Percentiles rank a stretch among this genome's conserved stretches.
Evolutionary conservation across 768 basidiomycete genomes (phyloP).

Genomic region (Russula compacta): DNA sequence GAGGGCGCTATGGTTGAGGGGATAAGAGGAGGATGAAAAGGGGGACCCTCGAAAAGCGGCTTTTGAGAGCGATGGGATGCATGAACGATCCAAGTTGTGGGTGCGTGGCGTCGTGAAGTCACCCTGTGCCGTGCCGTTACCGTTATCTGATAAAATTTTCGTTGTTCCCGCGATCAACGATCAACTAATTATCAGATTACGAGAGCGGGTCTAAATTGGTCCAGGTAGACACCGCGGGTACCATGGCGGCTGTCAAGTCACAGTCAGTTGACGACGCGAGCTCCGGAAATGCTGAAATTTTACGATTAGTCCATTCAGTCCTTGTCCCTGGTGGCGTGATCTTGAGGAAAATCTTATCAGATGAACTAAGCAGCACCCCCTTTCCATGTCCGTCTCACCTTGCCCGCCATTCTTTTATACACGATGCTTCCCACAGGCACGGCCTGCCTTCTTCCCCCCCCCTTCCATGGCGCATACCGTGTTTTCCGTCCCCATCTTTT

Average conservation of each 20-base stretch:
- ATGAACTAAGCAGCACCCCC: conserved; percentile 12
- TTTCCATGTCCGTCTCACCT: not conserved
- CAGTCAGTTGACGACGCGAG: no score
- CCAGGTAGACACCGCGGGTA: no score
- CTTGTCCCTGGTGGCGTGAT: not conserved
- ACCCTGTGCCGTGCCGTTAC: not conserved
- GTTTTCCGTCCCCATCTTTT: conserved; percentile 90
- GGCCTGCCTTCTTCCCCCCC: conserved; percentile 1
- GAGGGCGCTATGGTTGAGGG: not conserved
- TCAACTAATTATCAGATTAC: no score
- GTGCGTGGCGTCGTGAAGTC: no score
- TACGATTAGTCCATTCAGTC: no score
- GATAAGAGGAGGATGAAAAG: not conserved
- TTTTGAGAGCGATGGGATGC: not conserved
- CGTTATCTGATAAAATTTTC: conserved; percentile 1
- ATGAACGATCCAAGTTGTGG: no score
- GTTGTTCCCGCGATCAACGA: no score
- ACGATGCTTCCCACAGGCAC: not conserved
- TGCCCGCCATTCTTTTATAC: conserved; percentile 8
- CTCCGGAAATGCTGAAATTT: no score
- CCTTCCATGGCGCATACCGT: conserved; percentile 56
- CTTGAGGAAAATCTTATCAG: conserved; percentile 15
- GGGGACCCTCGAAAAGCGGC: not conserved
- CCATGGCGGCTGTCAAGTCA: no score
- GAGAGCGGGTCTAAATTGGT: no score